Conservation (phyloP, 2,329 filamentous ascomycete genomes). For the Apiospora hydei region DNA sequence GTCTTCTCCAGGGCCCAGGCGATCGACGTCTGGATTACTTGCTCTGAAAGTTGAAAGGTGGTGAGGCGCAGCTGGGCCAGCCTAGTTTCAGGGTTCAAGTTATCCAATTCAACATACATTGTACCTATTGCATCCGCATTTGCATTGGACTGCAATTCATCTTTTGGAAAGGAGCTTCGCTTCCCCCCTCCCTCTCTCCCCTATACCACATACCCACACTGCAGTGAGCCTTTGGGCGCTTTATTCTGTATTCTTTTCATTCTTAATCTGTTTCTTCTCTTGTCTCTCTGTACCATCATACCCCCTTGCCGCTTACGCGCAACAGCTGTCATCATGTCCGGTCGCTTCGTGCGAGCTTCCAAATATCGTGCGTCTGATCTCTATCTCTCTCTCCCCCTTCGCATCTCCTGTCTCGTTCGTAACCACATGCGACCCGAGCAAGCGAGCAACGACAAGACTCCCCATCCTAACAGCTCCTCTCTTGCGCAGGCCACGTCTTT, state of each 20-base stretch:
- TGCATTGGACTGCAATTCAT: slow-evolving; percentile 24
- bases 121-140: slow-evolving; percentile 13
- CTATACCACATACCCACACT: slow-evolving; percentile 4
- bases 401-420: slow-evolving; percentile 29
- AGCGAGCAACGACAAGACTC: slow-evolving; percentile 36
- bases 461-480: slow-evolving; percentile 32
- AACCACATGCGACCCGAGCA: slow-evolving; percentile 10
- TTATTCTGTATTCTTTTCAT: slow-evolving; percentile 22
- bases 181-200: slow-evolving; percentile 19
- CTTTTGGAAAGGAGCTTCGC: slow-evolving; percentile 24
- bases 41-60: not conserved
- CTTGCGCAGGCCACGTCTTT: slow-evolving; percentile 87
- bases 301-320: slow-evolving; percentile 20
- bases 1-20: not conserved
- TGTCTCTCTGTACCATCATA: slow-evolving; percentile 21
- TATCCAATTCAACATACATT: not conserved
- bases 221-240: slow-evolving; percentile 14
- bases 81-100: slow-evolving; percentile 19
- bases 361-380: slow-evolving; percentile 66
- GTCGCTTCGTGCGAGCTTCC: slow-evolving; percentile 72
- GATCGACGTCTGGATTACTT: not conserved
- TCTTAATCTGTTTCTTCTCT: slow-evolving; percentile 23
- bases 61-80: slow-evolving; percentile 25
- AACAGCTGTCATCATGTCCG: slow-evolving; percentile 55
- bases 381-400: slow-evolving; percentile 27